These are phyloP conservation scores for Fusarium nelsonii DNA, from an alignment of 2,329 filamentous ascomycete genomes.

Conservation along the genomic window DNA sequence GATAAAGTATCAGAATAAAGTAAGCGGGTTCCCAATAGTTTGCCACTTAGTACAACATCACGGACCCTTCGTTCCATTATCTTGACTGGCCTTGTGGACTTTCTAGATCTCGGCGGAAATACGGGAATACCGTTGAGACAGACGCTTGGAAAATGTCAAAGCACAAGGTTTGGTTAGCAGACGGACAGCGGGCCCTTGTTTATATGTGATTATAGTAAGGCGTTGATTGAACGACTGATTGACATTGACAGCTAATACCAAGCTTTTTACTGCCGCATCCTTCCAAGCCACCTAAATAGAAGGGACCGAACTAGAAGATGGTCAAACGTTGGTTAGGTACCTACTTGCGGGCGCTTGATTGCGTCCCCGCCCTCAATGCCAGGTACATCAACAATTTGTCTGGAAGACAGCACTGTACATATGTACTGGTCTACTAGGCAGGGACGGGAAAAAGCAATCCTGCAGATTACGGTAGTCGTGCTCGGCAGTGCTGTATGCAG, in stretches of 20 bases:
- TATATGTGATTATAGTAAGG: background rate
- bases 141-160: background rate
- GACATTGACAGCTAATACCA: background rate
- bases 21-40: background rate
- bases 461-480: too few species aligned
- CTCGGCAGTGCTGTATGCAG: too few species aligned
- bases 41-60: background rate
- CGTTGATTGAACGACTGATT: background rate
- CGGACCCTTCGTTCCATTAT: background rate
- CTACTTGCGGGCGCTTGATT: background rate
- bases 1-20: background rate
- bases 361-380: background rate
- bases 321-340: background rate
- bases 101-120: background rate
- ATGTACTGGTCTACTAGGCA: too few species aligned
- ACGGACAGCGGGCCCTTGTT: background rate
- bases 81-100: background rate
- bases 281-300: background rate
- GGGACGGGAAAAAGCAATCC: too few species aligned
- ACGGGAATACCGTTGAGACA: background rate
- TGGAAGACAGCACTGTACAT: too few species aligned
- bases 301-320: background rate
- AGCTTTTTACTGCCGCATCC: background rate
- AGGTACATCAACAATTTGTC: too few species aligned
- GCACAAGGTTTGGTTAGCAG: background rate